Base-by-base conservation (phyloP, 352 stramenopile genomes). In the Phytophthora melonis region DNA sequence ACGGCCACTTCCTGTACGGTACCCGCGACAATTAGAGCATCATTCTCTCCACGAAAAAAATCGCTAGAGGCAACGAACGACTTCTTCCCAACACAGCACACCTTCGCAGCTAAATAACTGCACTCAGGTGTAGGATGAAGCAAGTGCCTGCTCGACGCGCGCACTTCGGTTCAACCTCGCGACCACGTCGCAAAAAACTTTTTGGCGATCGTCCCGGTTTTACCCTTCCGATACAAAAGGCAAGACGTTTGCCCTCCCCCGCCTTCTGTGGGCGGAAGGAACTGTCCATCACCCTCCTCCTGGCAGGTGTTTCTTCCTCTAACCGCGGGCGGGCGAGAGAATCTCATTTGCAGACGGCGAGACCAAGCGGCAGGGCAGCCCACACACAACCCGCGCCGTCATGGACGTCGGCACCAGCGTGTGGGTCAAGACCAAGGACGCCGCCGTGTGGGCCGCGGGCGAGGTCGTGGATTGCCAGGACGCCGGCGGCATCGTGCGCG, bases 361-460 rank as follows among this genome's bases (percentile, higher is more conserved):
- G 65, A 66, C 57, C 50, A 63, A 63, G 63, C 63, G 55, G 62
- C n/a, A 45, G 67, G 53, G 41, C 41, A 19, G 41, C 16, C 11
- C 21, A 41, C 34, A 41, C 58, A 54, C 45, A 74, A 61, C 58
- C 50, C 60, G 59, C 61, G 52, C 61, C 65, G 58, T 55, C 50
- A 97, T 97, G 90, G 90, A 97, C 67, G 74, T 93, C 55, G 90
- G 88, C 75, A 94, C 87, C 7, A 79, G 92, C 52, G 90, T 97
- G 43, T 97, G 90, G 90, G 81, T 95, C 36, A 86, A 87, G 74
- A 81, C 84, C 71, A 58, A 70, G 27, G 80, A 84, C 63, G 56
- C 67, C n/a, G 74, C 74, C 36, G 87, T 95, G 21, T 97, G 90
- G 90, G 67, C 78, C 36, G 67, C 87, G 0, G 90, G 77, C 69